A percentile compares a stretch with the other conserved stretches of the same genome.
These are phyloP conservation scores for Benincasa hispida DNA, from an alignment of 306 rosid genomes.

Conservation along the genomic window DNA sequence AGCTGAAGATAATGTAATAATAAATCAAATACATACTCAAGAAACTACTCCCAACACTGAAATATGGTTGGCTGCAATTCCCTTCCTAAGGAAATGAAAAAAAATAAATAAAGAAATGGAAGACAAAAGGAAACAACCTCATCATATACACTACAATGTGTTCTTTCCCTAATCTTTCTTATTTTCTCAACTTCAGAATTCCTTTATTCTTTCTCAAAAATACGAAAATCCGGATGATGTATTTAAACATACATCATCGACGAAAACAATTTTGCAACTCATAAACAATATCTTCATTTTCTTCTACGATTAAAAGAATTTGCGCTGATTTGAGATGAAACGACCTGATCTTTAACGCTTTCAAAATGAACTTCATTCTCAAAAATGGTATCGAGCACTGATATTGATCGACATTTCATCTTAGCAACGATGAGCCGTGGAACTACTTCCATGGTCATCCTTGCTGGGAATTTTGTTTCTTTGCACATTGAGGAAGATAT, in stretches of 20 bases:
- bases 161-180: not conserved
- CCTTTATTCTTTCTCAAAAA: not conserved
- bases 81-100: not conserved
- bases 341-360: not conserved
- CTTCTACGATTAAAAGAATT: not conserved
- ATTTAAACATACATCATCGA: too few species aligned
- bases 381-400: not conserved
- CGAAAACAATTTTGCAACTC: not conserved
- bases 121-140: not conserved
- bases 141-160: not conserved
- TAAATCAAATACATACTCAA: not conserved
- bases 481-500: not conserved
- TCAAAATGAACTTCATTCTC: slow-evolving; percentile 4
- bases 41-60: not conserved
- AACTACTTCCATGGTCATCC: not conserved
- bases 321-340: not conserved
- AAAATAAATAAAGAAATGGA: not conserved
- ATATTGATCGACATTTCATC: not conserved
- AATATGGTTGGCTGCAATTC: not conserved
- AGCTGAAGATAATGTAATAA: too few species aligned
- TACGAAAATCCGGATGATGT: not conserved
- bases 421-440: not conserved
- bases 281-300: too few species aligned
- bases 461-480: not conserved
- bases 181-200: not conserved